Base-by-base conservation (phyloP, 164 flowering plant species). In the Vitis rotundifolia region DNA sequence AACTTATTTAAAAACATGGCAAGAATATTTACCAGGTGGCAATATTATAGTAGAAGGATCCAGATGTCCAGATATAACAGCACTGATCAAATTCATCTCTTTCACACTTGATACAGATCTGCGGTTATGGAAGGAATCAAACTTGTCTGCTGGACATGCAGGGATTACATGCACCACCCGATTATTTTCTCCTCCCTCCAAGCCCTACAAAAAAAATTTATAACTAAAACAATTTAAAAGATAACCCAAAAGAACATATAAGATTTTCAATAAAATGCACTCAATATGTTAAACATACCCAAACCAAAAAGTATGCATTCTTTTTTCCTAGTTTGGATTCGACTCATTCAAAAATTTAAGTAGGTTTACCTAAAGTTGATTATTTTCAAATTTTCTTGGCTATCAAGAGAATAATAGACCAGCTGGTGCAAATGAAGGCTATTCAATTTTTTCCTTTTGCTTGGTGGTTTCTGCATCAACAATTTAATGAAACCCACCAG, bases 61-160 rank as follows among this genome's bases (percentile, higher is more conserved):
- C 49, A 90, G 69, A 73, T 86, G 71, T 64, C 93, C 98, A 67
- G 88, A 79, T 67, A 94, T 57, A 72, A 83, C 81, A 64, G 93
- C 90, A 75, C 77, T 73, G 73, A 94, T 66, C 68, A 94, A 67
- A 67, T 85, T 83, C 63, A 73, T 64, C 61, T 94, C 98, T 55
- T 78, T 81, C 28, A 90, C 79, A 80, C 80, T 86, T 44, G 83
- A 77, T 48, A 85, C 65, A 52, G 86, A 84, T 71, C 72, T 74
- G 54, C 82, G 67, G n/a, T 82, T 81, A 13, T 66, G 70, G 77
- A 67, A 64, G 61, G 13, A 64, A n/a, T 64, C 68, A 55, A 78
- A 73, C 64, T 79, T 82, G 61, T 77, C 74, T 31, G 67, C 61
- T 5, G 80, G 69, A 51, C 82, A 79, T 70, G 71, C 57, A 26